These are phyloP conservation scores for Aspergillus calidoustus DNA, from an alignment of 2,329 filamentous ascomycete genomes.

Conservation along the genomic window DNA sequence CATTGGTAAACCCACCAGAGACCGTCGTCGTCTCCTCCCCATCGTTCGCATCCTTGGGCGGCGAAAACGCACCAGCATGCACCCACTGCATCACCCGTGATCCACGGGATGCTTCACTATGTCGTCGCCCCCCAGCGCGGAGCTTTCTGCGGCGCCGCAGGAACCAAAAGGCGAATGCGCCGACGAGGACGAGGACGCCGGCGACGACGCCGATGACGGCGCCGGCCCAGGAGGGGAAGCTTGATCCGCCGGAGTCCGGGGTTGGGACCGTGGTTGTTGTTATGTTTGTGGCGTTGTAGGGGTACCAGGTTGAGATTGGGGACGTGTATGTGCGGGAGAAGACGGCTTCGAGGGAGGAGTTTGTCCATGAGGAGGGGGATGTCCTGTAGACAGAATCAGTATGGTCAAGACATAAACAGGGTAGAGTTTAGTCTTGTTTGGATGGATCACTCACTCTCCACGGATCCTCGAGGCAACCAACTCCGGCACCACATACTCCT, in stretches of 20 bases:
- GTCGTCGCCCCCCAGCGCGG: background rate
- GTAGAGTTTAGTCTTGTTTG: no score
- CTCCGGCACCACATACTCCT: conserved; percentile 18
- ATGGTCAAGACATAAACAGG: no score
- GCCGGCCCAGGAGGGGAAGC: conserved; percentile 61
- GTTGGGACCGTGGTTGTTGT: background rate
- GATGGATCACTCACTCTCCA: conserved; percentile 6
- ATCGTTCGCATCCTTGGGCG: conserved; percentile 1
- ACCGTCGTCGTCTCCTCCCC: conserved; percentile 5
- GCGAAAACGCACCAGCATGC: conserved; percentile 1
- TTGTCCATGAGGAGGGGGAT: conserved; percentile 14
- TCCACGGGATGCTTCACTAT: conserved; percentile 4
- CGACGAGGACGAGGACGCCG: conserved; percentile 25
- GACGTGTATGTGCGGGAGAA: conserved; percentile 15
- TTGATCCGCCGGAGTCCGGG: background rate
- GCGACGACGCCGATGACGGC: conserved; percentile 52
- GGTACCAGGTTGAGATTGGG: conserved; percentile 19
- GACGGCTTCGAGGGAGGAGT: conserved; percentile 12
- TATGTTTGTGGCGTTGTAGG: conserved; percentile 49
- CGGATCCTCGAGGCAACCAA: conserved; percentile 15
- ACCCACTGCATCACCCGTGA: conserved; percentile 18
- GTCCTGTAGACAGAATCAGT: background rate
- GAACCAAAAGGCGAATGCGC: conserved; percentile 23
- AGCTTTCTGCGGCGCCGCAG: conserved; percentile 21
- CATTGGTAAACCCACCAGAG: conserved; percentile 1